A percentile compares a stretch with the other conserved stretches of the same genome.
Conservation (phyloP, 768 basidiomycete genomes). For the Imleria badia region DNA sequence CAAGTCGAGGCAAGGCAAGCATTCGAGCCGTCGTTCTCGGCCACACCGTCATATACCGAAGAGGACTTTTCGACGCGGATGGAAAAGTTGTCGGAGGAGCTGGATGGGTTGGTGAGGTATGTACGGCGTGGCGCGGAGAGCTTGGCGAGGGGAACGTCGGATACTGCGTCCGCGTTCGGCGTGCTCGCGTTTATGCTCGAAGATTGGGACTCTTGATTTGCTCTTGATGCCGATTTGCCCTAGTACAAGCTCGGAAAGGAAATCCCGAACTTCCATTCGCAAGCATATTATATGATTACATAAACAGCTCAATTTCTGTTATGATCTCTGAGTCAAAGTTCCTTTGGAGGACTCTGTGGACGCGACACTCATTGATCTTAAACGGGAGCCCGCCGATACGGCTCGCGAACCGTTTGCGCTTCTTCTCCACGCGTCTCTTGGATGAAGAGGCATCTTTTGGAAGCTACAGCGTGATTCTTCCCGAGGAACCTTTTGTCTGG, state of each 20-base stretch:
- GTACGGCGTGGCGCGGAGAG: slow-evolving; percentile 68
- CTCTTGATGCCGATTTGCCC: not conserved
- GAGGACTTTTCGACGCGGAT: slow-evolving; percentile 50
- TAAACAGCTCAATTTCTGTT: not conserved
- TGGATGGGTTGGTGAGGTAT: slow-evolving; percentile 71
- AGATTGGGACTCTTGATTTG: slow-evolving; percentile 64
- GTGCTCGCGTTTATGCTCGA: slow-evolving; percentile 75
- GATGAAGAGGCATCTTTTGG: slow-evolving; percentile 41
- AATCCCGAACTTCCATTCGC: too few species aligned
- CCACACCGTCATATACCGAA: slow-evolving; percentile 40
- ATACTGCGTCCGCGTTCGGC: slow-evolving; percentile 63
- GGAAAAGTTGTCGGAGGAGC: slow-evolving; percentile 64
- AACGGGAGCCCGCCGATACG: not conserved
- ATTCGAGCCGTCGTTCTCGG: slow-evolving; percentile 41
- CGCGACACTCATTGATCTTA: not conserved
- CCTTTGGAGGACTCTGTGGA: not conserved
- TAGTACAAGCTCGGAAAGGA: not conserved
- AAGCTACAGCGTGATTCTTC: slow-evolving; percentile 60
- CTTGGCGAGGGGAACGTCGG: slow-evolving; percentile 59
- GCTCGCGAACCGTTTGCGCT: not conserved
- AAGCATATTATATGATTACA: not conserved
- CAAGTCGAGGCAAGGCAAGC: slow-evolving; percentile 20
- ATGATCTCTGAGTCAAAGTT: slow-evolving; percentile 6
- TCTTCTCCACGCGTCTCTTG: not conserved
- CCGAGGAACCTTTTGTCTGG: slow-evolving; percentile 61